Percentiles rank a stretch among this genome's conserved stretches.
These are phyloP conservation scores for Marchantia polymorpha DNA, from an alignment of 225 moss, liverwort and hornwort genomes.

Conservation along the genomic window DNA sequence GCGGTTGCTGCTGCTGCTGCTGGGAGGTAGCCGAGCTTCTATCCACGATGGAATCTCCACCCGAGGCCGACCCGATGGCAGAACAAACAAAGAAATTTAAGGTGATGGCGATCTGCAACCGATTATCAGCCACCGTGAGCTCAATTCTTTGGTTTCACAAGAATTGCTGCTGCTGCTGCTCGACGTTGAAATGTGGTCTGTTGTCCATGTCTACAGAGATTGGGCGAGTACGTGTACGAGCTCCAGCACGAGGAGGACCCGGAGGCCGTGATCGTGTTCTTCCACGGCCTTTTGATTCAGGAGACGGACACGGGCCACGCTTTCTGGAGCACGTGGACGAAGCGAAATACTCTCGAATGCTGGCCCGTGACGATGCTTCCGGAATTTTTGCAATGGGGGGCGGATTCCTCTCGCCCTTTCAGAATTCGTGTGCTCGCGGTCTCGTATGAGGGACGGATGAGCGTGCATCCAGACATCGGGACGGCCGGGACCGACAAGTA, in stretches of 20 bases:
- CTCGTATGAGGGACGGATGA: neutral
- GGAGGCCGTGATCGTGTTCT: neutral
- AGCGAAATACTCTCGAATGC: neutral
- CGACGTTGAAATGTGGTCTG: no score
- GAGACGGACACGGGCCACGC: neutral
- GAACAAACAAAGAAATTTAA: no score
- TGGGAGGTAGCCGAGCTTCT: no score
- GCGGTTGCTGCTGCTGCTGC: no score
- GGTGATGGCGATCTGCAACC: no score
- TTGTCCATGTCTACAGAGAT: neutral
- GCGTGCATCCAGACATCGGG: no score
- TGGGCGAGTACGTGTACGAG: neutral
- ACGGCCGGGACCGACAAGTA: neutral
- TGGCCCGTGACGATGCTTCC: slow-evolving; percentile 10
- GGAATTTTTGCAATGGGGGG: neutral
- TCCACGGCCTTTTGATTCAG: neutral
- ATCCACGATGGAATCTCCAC: no score
- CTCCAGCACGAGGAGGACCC: neutral
- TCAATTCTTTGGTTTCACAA: no score
- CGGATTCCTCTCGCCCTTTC: neutral
- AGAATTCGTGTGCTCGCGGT: slow-evolving; percentile 13
- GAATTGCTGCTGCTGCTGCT: no score
- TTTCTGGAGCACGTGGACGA: slow-evolving; percentile 10
- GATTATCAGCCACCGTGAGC: no score
- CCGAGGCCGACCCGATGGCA: no score